Evolutionary conservation across 805 yeast species (phyloP).

Genomic region (Saccharomyces mikatae): DNA sequence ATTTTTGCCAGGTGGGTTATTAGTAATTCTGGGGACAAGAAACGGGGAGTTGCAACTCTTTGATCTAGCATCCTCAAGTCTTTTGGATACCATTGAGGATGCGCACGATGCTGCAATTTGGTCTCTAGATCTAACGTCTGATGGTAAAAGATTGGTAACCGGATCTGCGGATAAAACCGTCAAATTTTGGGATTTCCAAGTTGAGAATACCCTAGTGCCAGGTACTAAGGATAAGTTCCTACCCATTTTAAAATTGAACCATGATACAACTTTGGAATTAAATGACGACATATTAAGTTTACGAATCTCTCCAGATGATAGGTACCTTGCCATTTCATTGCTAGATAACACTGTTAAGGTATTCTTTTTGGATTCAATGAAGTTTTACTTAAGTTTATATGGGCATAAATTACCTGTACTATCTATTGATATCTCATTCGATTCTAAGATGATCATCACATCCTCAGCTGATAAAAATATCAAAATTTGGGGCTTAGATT

Average conservation of each 20-base stretch:
- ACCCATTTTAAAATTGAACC: constrained; percentile 53
- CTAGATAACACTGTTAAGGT: constrained; percentile 94
- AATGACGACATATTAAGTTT: constrained; percentile 79
- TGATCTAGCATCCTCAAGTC: constrained; percentile 75
- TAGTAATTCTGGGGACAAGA: constrained; percentile 82
- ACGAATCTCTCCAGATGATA: constrained; percentile 70
- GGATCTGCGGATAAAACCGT: constrained; percentile 91
- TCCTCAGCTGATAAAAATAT: constrained; percentile 96
- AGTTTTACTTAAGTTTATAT: constrained; percentile 79
- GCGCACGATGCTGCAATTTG: constrained; percentile 84
- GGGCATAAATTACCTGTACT: constrained; percentile 96
- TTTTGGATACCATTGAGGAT: constrained; percentile 57
- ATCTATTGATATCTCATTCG: constrained; percentile 83
- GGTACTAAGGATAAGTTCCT: constrained; percentile 49
- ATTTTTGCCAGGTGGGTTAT: constrained; percentile 85
- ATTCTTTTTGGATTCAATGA: constrained; percentile 77
- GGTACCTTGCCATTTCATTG: constrained; percentile 71
- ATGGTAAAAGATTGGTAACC: constrained; percentile 77
- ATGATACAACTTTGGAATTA: constrained; percentile 75
- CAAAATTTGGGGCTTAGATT: constrained; percentile 96
- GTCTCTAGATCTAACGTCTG: constrained; percentile 80
- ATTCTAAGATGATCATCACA: constrained; percentile 79
- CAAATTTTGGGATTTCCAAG: constrained; percentile 79
- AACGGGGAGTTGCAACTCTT: constrained; percentile 76
- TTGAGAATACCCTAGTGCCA: constrained; percentile 59